Base-by-base conservation (phyloP, 192 early-diverging fungal genomes). In the Umbelopsis vinacea region DNA sequence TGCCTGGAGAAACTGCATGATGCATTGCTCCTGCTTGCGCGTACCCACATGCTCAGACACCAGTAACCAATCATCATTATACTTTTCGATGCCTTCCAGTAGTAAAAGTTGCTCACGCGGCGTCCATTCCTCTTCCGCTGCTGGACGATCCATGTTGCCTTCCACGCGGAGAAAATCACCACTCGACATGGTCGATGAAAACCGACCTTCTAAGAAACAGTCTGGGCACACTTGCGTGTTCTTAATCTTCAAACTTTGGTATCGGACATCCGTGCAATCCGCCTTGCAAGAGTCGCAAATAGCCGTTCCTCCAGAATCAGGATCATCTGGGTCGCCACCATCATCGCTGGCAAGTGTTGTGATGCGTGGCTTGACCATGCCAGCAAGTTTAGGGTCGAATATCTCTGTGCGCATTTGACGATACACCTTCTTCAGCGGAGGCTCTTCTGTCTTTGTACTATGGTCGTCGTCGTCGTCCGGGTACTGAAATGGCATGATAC, bases 131-230 rank as follows among this genome's bases (percentile, higher is more conserved):
- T 89, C 89, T 38, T 85, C 88, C 23, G 85, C 79, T 9, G 82
- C 81, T 60, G 80, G 82, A 33, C 82, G 82, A 46, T 82, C 85
- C 66, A 66, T 52, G 40, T 74, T 71, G 9, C 80, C 81, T 12
- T 91, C 86, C 33, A 95, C 80, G 37, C 88, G 82, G n/a, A 97
- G 79, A 88, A 98, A 99, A 78, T 99, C 97, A 2, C 92, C 91
- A 50, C 91, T 92, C 52, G 85, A 87, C 70, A 93, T 84, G 5
- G 85, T 84, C 19, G 93, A 88, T 6, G 97, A 91, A 84, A 96
- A 99, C 15, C 95, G 91, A 23, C 96, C 96, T 71, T 97, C 94
- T n/a, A 89, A 48, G 76, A 92, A 99, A 84, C 97, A 99, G 68
- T 87, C 89, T 22, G 88, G 74, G 73, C 97, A 99, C 15, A 99